Evolutionary conservation across 192 early-diverging fungal species (phyloP).

Genomic region (Lobosporangium transversale): DNA sequence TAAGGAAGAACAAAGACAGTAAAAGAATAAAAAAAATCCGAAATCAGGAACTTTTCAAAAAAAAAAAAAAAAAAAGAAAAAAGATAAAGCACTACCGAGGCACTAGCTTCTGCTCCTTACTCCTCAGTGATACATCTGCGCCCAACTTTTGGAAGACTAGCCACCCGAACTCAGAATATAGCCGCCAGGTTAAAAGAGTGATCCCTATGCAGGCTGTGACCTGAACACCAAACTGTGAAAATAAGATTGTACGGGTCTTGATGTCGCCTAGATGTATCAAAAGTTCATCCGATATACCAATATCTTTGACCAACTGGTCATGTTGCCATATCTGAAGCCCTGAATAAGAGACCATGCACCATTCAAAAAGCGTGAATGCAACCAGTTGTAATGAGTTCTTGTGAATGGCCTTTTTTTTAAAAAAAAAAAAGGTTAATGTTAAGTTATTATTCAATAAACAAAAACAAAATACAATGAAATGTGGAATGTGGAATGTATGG

Average conservation of each 20-base stretch:
- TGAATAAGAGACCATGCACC: constrained; percentile 45
- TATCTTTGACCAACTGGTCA: constrained; percentile 34
- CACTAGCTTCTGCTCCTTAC: constrained; percentile 5
- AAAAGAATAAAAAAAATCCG: background rate
- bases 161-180: constrained; percentile 51
- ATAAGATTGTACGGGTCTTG: constrained; percentile 18
- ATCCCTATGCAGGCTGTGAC: constrained; percentile 15
- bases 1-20: constrained; percentile 3
- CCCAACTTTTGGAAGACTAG: constrained; percentile 49
- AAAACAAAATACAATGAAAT: no score
- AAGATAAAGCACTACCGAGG: no score
- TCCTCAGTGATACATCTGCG: constrained; percentile 38
- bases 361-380: constrained; percentile 45
- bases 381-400: constrained; percentile 46
- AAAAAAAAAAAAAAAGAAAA: no score
- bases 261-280: constrained; percentile 7
- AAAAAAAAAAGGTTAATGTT: background rate
- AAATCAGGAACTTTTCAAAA: no score
- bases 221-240: constrained; percentile 34
- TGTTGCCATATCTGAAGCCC: constrained; percentile 47
- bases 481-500: no score
- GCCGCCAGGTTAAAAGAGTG: constrained; percentile 29
- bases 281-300: constrained; percentile 15
- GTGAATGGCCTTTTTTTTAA: constrained; percentile 27
- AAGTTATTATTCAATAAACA: background rate